Percentiles rank a stretch among this genome's conserved stretches.
Evolutionary conservation across 768 basidiomycete genomes (phyloP).

Genomic region (Mrakia hoshinonis): DNA sequence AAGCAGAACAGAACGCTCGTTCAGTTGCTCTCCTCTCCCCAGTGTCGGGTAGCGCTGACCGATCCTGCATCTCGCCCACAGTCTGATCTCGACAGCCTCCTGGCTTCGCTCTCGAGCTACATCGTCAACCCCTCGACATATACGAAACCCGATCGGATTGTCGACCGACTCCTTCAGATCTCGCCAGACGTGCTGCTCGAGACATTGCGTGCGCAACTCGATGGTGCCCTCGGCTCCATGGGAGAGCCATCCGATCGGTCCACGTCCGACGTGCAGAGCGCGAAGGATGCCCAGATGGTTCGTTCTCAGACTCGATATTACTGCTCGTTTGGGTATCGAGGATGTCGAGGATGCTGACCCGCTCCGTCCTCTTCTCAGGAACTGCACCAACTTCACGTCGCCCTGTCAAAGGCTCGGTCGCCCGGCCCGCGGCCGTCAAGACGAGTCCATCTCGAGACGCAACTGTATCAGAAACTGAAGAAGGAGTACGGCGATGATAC

Average conservation of each 20-base stretch:
- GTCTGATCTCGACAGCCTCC: neutral
- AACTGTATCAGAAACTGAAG: neutral
- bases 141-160: neutral
- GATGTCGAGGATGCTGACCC: neutral
- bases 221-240: neutral
- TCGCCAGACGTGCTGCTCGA: neutral
- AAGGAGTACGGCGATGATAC: neutral
- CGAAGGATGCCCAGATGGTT: neutral
- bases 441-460: neutral
- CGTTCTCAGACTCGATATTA: too few relatives aligned
- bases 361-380: neutral
- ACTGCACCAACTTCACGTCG: conserved; percentile 2
- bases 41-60: neutral
- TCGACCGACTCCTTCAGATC: neutral
- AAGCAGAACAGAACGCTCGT: neutral
- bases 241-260: neutral
- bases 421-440: neutral
- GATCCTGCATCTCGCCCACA: neutral
- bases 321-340: too few relatives aligned
- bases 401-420: neutral
- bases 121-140: neutral
- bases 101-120: neutral
- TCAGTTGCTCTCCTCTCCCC: too few relatives aligned
- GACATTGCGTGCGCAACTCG: neutral
- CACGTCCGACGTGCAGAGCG: neutral